Conservation (phyloP, 345 rosid genomes). For the Acer yangbiense region DNA sequence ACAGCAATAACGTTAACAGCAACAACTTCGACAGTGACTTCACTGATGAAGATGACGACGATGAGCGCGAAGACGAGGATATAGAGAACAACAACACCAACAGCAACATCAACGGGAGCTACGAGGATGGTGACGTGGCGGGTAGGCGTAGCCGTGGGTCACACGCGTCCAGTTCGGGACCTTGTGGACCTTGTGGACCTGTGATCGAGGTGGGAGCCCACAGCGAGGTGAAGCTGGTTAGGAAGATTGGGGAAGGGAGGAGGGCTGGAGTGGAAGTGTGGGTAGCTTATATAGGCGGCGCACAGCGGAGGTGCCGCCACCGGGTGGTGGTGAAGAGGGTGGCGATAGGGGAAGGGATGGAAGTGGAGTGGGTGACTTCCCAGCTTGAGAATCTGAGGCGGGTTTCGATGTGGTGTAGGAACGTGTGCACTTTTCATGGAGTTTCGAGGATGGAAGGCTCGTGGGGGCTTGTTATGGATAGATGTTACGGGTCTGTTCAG, state of each 20-base stretch:
- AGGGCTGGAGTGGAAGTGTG: constrained; percentile 77
- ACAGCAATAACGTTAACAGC: neutral
- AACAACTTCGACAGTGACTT: constrained; percentile 64
- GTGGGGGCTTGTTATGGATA: constrained; percentile 77
- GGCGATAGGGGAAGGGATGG: constrained; percentile 63
- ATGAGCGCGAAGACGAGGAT: constrained; percentile 18
- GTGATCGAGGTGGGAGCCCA: constrained; percentile 80
- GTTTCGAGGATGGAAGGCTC: constrained; percentile 64
- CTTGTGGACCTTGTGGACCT: constrained; percentile 66
- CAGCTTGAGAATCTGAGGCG: constrained; percentile 76
- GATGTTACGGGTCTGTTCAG: constrained; percentile 82
- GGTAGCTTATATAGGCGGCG: constrained; percentile 59
- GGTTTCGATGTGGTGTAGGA: constrained; percentile 91
- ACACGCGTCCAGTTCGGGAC: constrained; percentile 66
- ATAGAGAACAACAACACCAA: constrained; percentile 1
- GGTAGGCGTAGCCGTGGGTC: constrained; percentile 49
- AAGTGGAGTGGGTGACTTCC: constrained; percentile 76
- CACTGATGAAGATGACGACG: constrained; percentile 73
- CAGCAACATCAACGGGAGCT: constrained; percentile 4
- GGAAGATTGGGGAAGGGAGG: constrained; percentile 67
- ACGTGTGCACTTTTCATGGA: constrained; percentile 92
- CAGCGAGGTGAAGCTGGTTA: constrained; percentile 62
- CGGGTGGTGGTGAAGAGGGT: constrained; percentile 78
- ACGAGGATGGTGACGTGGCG: constrained; percentile 34
- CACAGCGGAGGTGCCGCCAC: constrained; percentile 57